Evolutionary conservation across 148 eudicot genomes (phyloP), one percentile per base, ranked within the genome.

Genomic region (Euryodendron excelsum): DNA sequence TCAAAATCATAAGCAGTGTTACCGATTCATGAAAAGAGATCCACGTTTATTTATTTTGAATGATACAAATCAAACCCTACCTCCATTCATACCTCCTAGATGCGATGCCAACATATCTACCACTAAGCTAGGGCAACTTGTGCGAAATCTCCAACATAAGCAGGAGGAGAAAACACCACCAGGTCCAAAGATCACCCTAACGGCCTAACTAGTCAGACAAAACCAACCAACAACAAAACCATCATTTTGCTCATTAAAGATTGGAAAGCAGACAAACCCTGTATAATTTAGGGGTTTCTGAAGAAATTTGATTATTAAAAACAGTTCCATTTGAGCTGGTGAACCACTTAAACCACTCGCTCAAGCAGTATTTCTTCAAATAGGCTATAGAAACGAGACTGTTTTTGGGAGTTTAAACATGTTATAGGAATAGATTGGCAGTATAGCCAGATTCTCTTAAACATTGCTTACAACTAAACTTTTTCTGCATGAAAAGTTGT

Each of bases 361-460:
- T 67, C 50, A 67, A 67, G 71, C 48, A 65, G 69, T 65, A 20
- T 34, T 65, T 36, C 44, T 18, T 65, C 69, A 67, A 37, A 37
- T 39, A 69, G 55, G 53, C 31, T 44, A 69, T 15, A 25, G n/a
- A 17, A 23, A 28, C 8, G 7, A 37, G 12, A 70, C 74, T 13
- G 14, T 28, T 48, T 27, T 47, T 47, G 1, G 39, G 36, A 27
- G 74, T 45, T 48, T 3, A 31, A 69, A 44, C 18, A 30, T 0
- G 33, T 28, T 45, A 31, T 31, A 47, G 7, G 37, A 45, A 67
- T 14, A 23, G 4, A 12, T 71, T 48, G 25, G 23, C 58, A 18
- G 25, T 71, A n/a, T 47, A 18, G 6, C 37, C 27, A 7, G 36
- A 20, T 47, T 71, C n/a, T 48, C 12, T 30, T 4, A 23, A 41